Evolutionary conservation across 768 basidiomycete genomes (phyloP).

Genomic region (Dacryopinax primogenitus): DNA sequence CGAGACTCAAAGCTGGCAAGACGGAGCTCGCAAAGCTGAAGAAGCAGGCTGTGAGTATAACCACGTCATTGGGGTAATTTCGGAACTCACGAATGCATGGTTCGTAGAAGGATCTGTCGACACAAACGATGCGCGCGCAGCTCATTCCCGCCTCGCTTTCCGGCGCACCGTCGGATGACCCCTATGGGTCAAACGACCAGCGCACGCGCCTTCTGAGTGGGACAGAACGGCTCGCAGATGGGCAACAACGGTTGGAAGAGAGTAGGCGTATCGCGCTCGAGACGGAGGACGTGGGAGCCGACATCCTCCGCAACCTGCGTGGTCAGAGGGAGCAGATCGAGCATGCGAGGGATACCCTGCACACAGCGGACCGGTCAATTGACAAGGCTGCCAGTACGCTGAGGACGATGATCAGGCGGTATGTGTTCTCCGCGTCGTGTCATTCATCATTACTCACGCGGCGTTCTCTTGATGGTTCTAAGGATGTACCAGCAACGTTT

Average conservation of each 20-base stretch:
- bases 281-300: conserved; percentile 90
- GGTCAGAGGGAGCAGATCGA: conserved; percentile 89
- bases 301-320: conserved; percentile 74
- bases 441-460: conserved; percentile 12
- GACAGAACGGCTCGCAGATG: conserved; percentile 68
- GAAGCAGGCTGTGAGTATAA: conserved; percentile 40
- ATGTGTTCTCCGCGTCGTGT: conserved; percentile 24
- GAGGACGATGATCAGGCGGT: conserved; percentile 94
- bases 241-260: conserved; percentile 71
- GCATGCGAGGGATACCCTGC: conserved; percentile 77
- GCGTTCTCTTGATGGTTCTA: conserved; percentile 15
- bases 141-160: conserved; percentile 40
- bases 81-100: not conserved
- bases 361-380: conserved; percentile 75
- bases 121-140: conserved; percentile 58
- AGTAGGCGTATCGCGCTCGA: conserved; percentile 87
- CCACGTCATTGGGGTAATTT: not conserved
- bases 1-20: conserved; percentile 63
- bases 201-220: conserved; percentile 69
- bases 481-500: conserved; percentile 98
- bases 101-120: conserved; percentile 49
- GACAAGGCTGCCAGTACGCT: conserved; percentile 84
- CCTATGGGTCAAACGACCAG: conserved; percentile 56
- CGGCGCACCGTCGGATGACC: conserved; percentile 56
- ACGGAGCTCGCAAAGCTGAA: conserved; percentile 64